These are phyloP conservation scores for Akanthomyces muscarius DNA, from an alignment of 2,329 filamentous ascomycete species.

Conservation along the genomic window DNA sequence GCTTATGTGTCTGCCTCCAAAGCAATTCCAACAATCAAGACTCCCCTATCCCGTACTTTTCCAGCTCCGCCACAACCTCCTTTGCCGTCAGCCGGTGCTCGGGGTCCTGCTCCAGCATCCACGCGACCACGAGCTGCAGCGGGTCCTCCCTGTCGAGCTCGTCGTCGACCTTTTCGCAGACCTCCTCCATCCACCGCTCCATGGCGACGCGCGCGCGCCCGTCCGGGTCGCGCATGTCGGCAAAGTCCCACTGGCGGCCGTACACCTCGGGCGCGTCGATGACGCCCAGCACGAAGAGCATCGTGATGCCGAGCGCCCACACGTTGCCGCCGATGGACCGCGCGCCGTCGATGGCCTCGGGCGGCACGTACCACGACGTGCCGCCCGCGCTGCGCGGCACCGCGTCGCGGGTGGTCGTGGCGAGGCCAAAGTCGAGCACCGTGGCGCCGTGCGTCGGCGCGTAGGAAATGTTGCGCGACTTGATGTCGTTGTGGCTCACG, in stretches of 20 bases:
- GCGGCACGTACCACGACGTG: constrained; percentile 14
- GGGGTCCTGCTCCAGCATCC: constrained; percentile 6
- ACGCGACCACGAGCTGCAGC: background rate
- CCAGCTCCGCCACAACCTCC: background rate
- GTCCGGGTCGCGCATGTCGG: background rate
- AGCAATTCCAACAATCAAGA: background rate
- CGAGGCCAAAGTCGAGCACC: constrained; percentile 19
- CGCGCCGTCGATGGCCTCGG: background rate
- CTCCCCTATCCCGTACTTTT: background rate
- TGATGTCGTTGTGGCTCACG: constrained; percentile 22
- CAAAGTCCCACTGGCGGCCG: background rate
- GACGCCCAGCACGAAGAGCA: constrained; percentile 18
- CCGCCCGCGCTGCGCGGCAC: constrained; percentile 23
- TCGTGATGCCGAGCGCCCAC: constrained; percentile 19
- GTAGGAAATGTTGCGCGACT: constrained; percentile 20
- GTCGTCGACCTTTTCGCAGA: background rate
- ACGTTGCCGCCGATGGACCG: constrained; percentile 13
- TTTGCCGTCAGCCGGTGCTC: background rate
- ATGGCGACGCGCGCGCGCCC: background rate
- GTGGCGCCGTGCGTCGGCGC: constrained; percentile 16
- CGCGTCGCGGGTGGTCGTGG: constrained; percentile 24
- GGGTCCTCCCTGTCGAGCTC: background rate
- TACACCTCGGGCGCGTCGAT: background rate
- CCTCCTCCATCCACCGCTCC: background rate
- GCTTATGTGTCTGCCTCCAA: background rate